Evolutionary conservation across 1,139 yeast genomes (phyloP), one percentile per base, ranked within the genome.

Genomic region (Spathaspora sp.): DNA sequence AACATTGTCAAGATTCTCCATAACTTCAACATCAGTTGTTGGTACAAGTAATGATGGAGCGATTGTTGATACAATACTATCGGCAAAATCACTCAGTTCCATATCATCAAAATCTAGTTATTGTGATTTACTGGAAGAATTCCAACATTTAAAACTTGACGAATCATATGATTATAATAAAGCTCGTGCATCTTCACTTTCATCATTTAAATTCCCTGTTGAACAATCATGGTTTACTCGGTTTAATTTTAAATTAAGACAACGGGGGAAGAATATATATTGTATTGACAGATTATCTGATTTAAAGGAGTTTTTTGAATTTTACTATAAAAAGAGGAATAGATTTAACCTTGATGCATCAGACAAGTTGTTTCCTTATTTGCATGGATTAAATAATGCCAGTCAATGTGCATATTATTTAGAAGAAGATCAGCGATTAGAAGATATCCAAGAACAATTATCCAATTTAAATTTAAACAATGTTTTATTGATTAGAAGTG

Each of bases 351-450:
- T 50, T 10, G 20, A 24, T 8, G 43, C 43, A 39, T 34, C 55
- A 4, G 46, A 48, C 5, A 53, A 55, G 18, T 51, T 68, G 51
- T 71, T 72, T 45, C 77, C 77, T 0, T 71, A 66, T 47, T 58
- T 71, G 39, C 76, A 71, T 55, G 76, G 74, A 0, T 53, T 70
- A 38, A 54, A 57, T 46, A 60, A 57, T 41, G 42, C 55, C 9
- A 55, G 57, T 41, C 75, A 69, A 50, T 58, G 71, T 27, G 59
- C 60, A 1, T 70, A 26, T 27, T 51, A 37, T 26, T 57, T 50
- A 11, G 52, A 49, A 11, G 52, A 49, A 6, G 43, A 49, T 13
- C 41, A 41, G 7, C 24, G 31, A n/a, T 33, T 43, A 13, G n/a
- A 34, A 6, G 38, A 34, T 9, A 16, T 41, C 7, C 16, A 11